Evolutionary conservation across 1,284 basidiomycete species (phyloP).

Genomic region (Sparassis latifolia): DNA sequence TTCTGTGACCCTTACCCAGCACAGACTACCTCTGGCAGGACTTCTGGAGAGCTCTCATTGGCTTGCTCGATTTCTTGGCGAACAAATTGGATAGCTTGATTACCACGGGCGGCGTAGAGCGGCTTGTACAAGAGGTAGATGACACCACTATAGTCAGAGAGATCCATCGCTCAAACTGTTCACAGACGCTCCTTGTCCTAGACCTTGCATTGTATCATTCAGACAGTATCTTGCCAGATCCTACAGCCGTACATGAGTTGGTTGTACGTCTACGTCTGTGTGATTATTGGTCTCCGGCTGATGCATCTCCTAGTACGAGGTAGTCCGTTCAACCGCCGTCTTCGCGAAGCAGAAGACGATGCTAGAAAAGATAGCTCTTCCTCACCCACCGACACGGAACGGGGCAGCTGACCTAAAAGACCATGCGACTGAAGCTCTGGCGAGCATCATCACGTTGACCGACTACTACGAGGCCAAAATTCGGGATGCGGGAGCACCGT

Average conservation of each 20-base stretch:
- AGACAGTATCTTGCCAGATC: constrained; percentile 44
- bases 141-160: background rate
- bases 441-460: constrained; percentile 35
- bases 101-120: constrained; percentile 44
- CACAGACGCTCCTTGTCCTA: constrained; percentile 34
- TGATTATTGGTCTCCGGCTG: background rate
- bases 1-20: background rate
- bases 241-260: constrained; percentile 48
- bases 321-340: constrained; percentile 45
- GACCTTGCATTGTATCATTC: constrained; percentile 42
- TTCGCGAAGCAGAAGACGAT: constrained; percentile 41
- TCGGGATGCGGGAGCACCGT: constrained; percentile 32
- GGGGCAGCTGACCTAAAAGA: constrained; percentile 4
- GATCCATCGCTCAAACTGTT: background rate
- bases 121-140: constrained; percentile 44
- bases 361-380: constrained; percentile 33
- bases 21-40: constrained; percentile 61
- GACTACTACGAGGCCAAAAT: constrained; percentile 51
- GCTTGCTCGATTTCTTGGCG: constrained; percentile 46
- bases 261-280: constrained; percentile 37
- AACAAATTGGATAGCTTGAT: constrained; percentile 42
- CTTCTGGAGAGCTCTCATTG: constrained; percentile 50
- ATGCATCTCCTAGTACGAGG: constrained; percentile 45
- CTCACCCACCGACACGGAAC: constrained; percentile 13
- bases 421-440: constrained; percentile 28